Evolutionary conservation across 2,329 filamentous ascomycete genomes (phyloP).

Genomic region (Teratosphaeria epicoccoides): DNA sequence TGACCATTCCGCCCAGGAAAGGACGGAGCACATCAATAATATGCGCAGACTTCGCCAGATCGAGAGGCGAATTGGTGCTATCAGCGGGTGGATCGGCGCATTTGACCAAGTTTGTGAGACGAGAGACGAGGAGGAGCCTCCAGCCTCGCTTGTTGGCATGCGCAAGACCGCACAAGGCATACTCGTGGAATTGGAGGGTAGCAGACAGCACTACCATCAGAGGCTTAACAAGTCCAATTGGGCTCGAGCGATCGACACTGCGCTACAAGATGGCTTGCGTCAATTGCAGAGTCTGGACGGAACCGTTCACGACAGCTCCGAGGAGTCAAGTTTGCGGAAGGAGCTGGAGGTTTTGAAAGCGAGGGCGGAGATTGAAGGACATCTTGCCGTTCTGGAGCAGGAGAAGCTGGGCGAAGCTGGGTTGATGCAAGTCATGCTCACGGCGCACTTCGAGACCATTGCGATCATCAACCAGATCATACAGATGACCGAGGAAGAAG

Average conservation of each 20-base stretch:
- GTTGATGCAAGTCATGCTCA: constrained; percentile 71
- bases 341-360: constrained; percentile 81
- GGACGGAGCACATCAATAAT: constrained; percentile 65
- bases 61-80: constrained; percentile 70
- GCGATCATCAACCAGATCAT: constrained; percentile 72
- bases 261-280: constrained; percentile 71
- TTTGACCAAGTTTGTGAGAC: constrained; percentile 75
- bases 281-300: constrained; percentile 65
- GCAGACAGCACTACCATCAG: constrained; percentile 82
- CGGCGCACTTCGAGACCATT: constrained; percentile 86
- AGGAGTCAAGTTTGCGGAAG: constrained; percentile 60
- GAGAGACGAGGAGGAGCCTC: constrained; percentile 56
- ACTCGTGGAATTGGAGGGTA: constrained; percentile 77
- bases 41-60: constrained; percentile 77
- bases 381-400: constrained; percentile 67
- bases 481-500: constrained; percentile 71
- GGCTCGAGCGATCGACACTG: constrained; percentile 79
- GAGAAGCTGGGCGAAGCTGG: constrained; percentile 71
- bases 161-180: constrained; percentile 84
- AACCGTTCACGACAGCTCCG: constrained; percentile 42
- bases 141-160: constrained; percentile 60
- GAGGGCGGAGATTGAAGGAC: constrained; percentile 69
- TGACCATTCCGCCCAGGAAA: constrained; percentile 65
- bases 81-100: constrained; percentile 87
- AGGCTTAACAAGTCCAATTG: constrained; percentile 69